These are phyloP conservation scores for Xerocomellus dryophilus DNA, from an alignment of 768 basidiomycete genomes.

Conservation along the genomic window DNA sequence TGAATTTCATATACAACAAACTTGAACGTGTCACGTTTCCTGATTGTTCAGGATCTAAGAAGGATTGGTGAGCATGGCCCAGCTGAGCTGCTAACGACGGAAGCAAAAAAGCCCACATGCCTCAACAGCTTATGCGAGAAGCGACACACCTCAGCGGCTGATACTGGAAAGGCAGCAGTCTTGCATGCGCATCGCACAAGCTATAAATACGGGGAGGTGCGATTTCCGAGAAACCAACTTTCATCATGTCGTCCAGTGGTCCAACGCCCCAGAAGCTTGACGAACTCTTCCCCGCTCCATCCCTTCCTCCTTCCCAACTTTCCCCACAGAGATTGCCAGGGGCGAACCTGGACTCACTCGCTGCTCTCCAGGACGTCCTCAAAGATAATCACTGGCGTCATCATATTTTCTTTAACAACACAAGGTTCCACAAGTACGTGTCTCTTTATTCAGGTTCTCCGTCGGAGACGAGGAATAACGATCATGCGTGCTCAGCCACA, in stretches of 20 bases:
- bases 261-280: conserved; percentile 9
- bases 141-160: too few relatives aligned
- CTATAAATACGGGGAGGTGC: conserved; percentile 1
- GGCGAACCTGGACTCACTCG: conserved; percentile 18
- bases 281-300: conserved; percentile 26
- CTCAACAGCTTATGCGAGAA: too few relatives aligned
- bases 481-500: conserved; percentile 18
- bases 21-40: too few relatives aligned
- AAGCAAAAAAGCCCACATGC: too few relatives aligned
- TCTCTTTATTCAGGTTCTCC: neutral
- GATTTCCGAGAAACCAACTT: neutral
- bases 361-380: conserved; percentile 33
- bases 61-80: too few relatives aligned
- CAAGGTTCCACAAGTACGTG: conserved; percentile 50
- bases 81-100: too few relatives aligned
- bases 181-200: neutral
- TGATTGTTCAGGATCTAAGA: too few relatives aligned
- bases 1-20: too few relatives aligned
- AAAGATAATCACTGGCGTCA: conserved; percentile 47
- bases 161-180: neutral
- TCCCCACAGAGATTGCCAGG: conserved; percentile 32
- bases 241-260: conserved; percentile 15
- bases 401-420: conserved; percentile 50
- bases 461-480: neutral
- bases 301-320: conserved; percentile 24